Conservation (phyloP, 768 basidiomycete genomes). For the Lentinus tigrinus region DNA sequence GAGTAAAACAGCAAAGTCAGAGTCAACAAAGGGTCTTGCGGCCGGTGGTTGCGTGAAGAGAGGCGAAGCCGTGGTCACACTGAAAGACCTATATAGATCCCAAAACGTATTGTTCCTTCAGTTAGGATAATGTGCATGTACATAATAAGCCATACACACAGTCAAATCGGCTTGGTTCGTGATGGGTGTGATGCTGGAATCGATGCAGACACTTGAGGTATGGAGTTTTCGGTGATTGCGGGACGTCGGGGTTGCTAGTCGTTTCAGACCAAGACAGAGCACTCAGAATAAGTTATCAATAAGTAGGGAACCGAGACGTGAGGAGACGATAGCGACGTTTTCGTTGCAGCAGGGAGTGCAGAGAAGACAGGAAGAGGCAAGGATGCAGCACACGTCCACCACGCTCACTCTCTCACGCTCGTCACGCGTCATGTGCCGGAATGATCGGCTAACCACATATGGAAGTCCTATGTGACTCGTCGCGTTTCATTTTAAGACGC, state of each 20-base stretch:
- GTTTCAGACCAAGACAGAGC: not conserved
- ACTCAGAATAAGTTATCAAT: not conserved
- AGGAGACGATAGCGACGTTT: not conserved
- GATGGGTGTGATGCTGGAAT: no score
- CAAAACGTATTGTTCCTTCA: no score
- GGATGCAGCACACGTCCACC: not conserved
- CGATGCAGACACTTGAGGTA: no score
- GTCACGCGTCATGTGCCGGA: slow-evolving; percentile 12
- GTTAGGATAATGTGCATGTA: not conserved
- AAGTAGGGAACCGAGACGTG: not conserved
- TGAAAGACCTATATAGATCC: no score
- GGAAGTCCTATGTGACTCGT: not conserved
- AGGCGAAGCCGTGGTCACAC: not conserved
- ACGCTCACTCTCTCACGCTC: not conserved
- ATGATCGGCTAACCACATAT: not conserved
- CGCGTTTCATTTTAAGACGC: not conserved
- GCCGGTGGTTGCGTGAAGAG: not conserved
- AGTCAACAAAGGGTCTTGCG: not conserved
- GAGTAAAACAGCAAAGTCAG: not conserved
- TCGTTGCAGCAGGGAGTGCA: not conserved
- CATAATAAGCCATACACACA: not conserved
- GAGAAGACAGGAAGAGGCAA: not conserved
- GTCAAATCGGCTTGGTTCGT: not conserved
- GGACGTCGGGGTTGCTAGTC: not conserved
- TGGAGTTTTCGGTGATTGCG: not conserved